phyloP scores from a whole-genome alignment of 768 basidiomycete genomes.

The Bullera alba region DNA sequence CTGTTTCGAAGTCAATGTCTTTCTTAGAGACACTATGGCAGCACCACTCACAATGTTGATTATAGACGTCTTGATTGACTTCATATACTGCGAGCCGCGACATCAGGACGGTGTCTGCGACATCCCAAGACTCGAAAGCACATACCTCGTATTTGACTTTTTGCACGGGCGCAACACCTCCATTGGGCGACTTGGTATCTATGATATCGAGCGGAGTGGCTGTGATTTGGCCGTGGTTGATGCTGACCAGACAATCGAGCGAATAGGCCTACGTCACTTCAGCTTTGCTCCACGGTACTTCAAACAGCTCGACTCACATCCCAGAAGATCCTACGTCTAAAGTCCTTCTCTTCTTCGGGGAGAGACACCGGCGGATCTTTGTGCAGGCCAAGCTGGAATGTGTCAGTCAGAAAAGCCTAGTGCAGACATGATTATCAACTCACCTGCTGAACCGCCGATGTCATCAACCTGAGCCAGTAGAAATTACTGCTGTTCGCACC shows the following conservation, averaged over 20 bases:
- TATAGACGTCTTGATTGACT: slow-evolving; percentile 21
- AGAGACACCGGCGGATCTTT: slow-evolving; percentile 34
- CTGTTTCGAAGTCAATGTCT: slow-evolving; percentile 4
- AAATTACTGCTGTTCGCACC: slow-evolving; percentile 34
- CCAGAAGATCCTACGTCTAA: slow-evolving; percentile 8
- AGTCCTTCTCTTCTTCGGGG: slow-evolving; percentile 27
- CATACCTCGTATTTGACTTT: slow-evolving; percentile 19
- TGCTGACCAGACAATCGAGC: slow-evolving; percentile 33
- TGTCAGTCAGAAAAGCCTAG: slow-evolving; percentile 6
- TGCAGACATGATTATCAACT: neutral
- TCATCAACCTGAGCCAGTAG: slow-evolving; percentile 37
- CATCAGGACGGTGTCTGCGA: neutral
- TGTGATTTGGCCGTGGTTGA: slow-evolving; percentile 37
- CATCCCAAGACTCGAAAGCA: neutral
- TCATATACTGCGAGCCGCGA: slow-evolving; percentile 26
- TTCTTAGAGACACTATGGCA: neutral
- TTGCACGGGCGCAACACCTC: slow-evolving; percentile 1
- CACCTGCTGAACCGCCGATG: slow-evolving; percentile 21
- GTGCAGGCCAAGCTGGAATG: slow-evolving; percentile 28
- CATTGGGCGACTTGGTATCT: slow-evolving; percentile 24
- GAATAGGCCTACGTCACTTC: neutral
- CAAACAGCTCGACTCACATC: slow-evolving; percentile 1
- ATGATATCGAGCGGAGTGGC: slow-evolving; percentile 27
- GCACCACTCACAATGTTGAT: slow-evolving; percentile 27
- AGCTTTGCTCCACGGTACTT: too few relatives aligned